phyloP scores from a whole-genome alignment of 345 rosid species.

The Hypericum perforatum region DNA sequence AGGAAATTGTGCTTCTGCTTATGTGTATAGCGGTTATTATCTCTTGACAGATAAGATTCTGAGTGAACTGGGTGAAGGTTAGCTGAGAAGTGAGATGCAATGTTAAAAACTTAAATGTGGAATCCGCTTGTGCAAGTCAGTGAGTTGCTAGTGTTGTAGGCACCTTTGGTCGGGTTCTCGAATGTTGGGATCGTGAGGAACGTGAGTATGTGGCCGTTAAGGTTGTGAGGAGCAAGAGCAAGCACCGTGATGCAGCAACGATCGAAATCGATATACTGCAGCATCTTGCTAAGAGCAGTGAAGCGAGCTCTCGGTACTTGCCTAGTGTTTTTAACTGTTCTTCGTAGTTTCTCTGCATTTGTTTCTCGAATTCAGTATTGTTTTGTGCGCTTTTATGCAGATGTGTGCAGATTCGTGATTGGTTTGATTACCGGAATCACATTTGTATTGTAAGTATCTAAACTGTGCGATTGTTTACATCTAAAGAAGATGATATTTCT shows the following conservation, averaged over 20 bases:
- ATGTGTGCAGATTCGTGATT: slow-evolving; percentile 54
- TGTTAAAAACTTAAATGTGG: slow-evolving; percentile 34
- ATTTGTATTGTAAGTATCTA: slow-evolving; percentile 61
- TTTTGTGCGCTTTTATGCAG: slow-evolving; percentile 32
- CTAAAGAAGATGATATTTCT: no score
- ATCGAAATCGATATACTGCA: slow-evolving; percentile 64
- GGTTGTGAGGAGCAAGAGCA: slow-evolving; percentile 49
- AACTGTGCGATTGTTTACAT: slow-evolving; percentile 2
- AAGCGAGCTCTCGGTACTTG: slow-evolving; percentile 42
- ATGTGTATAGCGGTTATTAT: no score
- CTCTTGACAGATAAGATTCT: slow-evolving; percentile 49
- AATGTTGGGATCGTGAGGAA: slow-evolving; percentile 71
- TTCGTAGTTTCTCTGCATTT: not conserved
- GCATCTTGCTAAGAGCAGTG: slow-evolving; percentile 41
- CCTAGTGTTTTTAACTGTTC: slow-evolving; percentile 2
- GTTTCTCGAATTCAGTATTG: slow-evolving; percentile 3
- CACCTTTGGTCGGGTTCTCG: slow-evolving; percentile 82
- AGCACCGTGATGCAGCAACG: slow-evolving; percentile 71
- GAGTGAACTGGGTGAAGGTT: slow-evolving; percentile 87
- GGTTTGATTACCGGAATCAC: slow-evolving; percentile 75
- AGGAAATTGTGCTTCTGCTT: no score
- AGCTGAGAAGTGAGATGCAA: slow-evolving; percentile 45
- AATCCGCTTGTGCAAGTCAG: slow-evolving; percentile 54
- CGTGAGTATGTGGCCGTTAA: slow-evolving; percentile 61
- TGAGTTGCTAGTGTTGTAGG: slow-evolving; percentile 72